Percentiles rank a stretch among this genome's conserved stretches.
phyloP scores from a whole-genome alignment of 345 rosid genomes.

The Ricinus communis region DNA sequence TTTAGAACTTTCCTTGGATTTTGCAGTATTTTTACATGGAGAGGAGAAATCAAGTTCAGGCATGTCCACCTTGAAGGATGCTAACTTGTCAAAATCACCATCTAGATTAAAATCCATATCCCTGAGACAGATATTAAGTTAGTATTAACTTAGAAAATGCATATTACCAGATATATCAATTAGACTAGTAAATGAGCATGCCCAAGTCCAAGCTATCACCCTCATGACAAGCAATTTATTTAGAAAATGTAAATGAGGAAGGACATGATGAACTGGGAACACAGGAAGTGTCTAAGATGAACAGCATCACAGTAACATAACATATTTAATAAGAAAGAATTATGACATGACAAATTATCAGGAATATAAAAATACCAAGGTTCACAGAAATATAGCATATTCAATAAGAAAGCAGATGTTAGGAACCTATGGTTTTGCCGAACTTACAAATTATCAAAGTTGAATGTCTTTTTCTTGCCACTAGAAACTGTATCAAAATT shows the following conservation, averaged over 20 bases:
- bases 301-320: background rate
- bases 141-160: background rate
- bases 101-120: constrained; percentile 81
- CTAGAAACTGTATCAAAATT: constrained; percentile 49
- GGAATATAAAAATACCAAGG: background rate
- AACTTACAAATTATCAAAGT: constrained; percentile 79
- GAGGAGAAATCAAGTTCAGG: constrained; percentile 77
- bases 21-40: constrained; percentile 49
- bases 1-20: constrained; percentile 50
- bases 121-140: constrained; percentile 34
- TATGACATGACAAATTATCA: background rate
- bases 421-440: constrained; percentile 1
- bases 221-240: background rate
- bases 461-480: constrained; percentile 60
- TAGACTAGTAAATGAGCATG: background rate
- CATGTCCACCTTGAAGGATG: constrained; percentile 76
- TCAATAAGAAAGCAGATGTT: constrained; percentile 2
- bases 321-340: background rate
- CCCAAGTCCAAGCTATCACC: background rate
- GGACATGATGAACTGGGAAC: too few relatives aligned
- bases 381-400: background rate
- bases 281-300: too few relatives aligned
- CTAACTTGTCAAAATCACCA: constrained; percentile 65
- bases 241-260: background rate
- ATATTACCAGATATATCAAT: background rate